phyloP scores from a whole-genome alignment of 345 rosid species.

The Isatis tinctoria region DNA sequence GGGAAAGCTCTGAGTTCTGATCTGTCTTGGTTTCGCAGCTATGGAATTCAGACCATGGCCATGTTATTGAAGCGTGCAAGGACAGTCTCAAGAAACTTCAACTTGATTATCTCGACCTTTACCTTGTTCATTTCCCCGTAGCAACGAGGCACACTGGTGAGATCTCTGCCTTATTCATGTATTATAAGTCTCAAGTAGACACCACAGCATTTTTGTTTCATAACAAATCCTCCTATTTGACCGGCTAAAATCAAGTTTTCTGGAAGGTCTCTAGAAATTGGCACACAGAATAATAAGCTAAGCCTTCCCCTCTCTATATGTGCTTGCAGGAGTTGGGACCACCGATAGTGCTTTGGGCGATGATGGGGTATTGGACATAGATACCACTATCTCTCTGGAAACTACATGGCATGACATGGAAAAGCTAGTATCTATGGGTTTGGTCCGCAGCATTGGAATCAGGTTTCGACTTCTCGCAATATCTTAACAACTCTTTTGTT shows the following conservation, averaged over 20 bases:
- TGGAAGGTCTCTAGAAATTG: not conserved
- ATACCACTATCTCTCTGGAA: conserved; percentile 74
- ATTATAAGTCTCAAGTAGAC: not conserved
- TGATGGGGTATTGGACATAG: conserved; percentile 77
- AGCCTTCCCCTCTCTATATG: not conserved
- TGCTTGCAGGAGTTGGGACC: conserved; percentile 61
- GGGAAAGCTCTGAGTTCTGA: not conserved
- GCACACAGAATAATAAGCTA: not conserved
- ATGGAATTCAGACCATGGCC: conserved; percentile 97
- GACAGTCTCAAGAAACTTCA: conserved; percentile 84
- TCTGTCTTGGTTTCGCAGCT: conserved; percentile 43
- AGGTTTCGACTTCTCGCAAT: not conserved
- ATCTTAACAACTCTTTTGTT: not conserved
- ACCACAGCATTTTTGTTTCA: not conserved
- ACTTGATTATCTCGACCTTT: conserved; percentile 85
- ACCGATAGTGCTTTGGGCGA: conserved; percentile 67
- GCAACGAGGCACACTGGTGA: conserved; percentile 81
- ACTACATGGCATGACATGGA: conserved; percentile 95
- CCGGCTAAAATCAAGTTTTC: not conserved
- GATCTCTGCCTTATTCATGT: not conserved
- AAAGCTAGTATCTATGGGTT: conserved; percentile 75
- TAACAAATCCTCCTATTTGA: not conserved
- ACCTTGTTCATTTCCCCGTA: conserved; percentile 81
- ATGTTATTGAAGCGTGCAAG: conserved; percentile 79
- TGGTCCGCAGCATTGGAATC: conserved; percentile 76